phyloP scores from a whole-genome alignment of 106 monocot species.

The Agapanthus africanus region DNA sequence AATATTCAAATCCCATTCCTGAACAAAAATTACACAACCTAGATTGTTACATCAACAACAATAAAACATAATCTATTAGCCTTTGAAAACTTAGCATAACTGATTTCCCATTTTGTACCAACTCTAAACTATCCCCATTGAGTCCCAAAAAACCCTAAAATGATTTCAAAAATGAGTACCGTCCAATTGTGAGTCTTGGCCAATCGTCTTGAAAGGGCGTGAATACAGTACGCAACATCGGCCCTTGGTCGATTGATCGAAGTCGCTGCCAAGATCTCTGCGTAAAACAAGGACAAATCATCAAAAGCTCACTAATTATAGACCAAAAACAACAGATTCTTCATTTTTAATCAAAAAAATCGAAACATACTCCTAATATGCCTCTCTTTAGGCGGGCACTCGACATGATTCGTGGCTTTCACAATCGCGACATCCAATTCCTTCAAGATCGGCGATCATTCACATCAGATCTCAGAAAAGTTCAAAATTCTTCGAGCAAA shows the following conservation, averaged over 20 bases:
- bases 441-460: constrained; percentile 20
- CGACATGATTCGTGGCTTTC: constrained; percentile 75
- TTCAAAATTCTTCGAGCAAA: not conserved
- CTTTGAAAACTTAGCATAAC: not conserved
- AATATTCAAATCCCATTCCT: not conserved
- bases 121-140: not conserved
- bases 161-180: constrained; percentile 16
- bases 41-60: not conserved
- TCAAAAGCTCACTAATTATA: not conserved
- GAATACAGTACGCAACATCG: constrained; percentile 77
- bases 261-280: constrained; percentile 60
- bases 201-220: constrained; percentile 57
- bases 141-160: not conserved
- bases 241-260: constrained; percentile 50
- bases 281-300: not conserved
- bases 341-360: not conserved
- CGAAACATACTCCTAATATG: constrained; percentile 49
- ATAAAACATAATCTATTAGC: not conserved
- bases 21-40: not conserved
- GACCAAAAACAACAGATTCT: not conserved
- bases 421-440: constrained; percentile 73
- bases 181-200: constrained; percentile 77
- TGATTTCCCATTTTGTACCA: not conserved
- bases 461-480: constrained; percentile 3
- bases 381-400: constrained; percentile 70